A percentile compares a stretch with the other conserved stretches of the same genome.
Conservation (phyloP, 495 filamentous ascomycete genomes). For the Pyrenopolyporus hunteri region DNA sequence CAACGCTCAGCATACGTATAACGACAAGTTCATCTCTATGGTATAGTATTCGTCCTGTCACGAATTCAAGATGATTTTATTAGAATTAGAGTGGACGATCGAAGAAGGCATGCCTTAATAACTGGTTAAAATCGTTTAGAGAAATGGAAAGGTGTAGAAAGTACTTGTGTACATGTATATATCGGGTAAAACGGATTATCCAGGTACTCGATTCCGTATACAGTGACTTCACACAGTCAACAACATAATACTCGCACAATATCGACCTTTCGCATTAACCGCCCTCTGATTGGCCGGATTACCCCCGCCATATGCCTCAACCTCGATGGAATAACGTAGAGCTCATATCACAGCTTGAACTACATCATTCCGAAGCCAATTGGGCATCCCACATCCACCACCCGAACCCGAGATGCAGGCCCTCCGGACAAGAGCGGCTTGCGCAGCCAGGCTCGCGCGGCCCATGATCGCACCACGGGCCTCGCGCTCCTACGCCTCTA, state of each 20-base stretch:
- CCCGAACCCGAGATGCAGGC: constrained; percentile 50
- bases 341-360: constrained; percentile 21
- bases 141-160: too few species aligned
- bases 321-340: constrained; percentile 7
- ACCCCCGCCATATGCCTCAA: constrained; percentile 35
- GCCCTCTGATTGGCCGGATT: background rate
- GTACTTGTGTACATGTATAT: too few species aligned
- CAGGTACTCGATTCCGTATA: too few species aligned
- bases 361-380: constrained; percentile 34
- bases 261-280: constrained; percentile 1
- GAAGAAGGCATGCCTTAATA: too few species aligned
- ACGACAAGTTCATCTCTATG: too few species aligned
- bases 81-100: too few species aligned
- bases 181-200: too few species aligned
- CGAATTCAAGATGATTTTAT: too few species aligned
- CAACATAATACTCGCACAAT: constrained; percentile 18
- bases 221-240: constrained; percentile 11
- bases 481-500: constrained; percentile 54
- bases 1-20: too few species aligned
- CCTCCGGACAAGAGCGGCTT: constrained; percentile 49
- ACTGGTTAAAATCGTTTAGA: too few species aligned
- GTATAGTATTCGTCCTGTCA: too few species aligned
- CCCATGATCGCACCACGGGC: constrained; percentile 35
- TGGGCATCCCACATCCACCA: constrained; percentile 30
- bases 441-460: constrained; percentile 46